Percentiles rank a stretch among this genome's conserved stretches.
Evolutionary conservation across 768 basidiomycete species (phyloP).

Genomic region (Plicaturopsis crispa): DNA sequence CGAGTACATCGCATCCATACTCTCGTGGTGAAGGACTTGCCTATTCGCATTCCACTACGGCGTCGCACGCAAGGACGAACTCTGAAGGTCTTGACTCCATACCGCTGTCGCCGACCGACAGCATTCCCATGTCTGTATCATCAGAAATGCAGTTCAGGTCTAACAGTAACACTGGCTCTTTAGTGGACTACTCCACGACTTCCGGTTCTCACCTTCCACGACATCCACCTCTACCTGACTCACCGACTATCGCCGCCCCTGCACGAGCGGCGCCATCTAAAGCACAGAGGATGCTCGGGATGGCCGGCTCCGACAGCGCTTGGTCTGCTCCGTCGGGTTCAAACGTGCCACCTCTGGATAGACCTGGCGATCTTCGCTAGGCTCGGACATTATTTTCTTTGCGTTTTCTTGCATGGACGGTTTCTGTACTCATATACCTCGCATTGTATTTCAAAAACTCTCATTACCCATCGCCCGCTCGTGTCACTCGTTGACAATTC

Average conservation of each 20-base stretch:
- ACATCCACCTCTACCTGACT: constrained; percentile 8
- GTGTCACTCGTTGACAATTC: too few species aligned
- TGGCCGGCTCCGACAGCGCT: background rate
- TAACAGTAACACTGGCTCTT: constrained; percentile 29
- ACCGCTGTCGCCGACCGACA: constrained; percentile 46
- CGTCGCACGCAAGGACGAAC: constrained; percentile 12
- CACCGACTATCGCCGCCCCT: background rate
- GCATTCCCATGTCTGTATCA: constrained; percentile 49
- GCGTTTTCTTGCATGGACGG: background rate
- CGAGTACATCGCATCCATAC: constrained; percentile 7
- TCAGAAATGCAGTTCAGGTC: constrained; percentile 42
- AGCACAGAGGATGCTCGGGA: background rate
- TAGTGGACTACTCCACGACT: background rate
- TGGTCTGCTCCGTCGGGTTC: constrained; percentile 1
- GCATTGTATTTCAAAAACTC: too few species aligned
- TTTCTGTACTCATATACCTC: too few species aligned
- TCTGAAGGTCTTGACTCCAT: constrained; percentile 21
- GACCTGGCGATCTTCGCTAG: background rate
- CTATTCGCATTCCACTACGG: constrained; percentile 11
- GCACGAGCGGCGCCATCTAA: background rate
- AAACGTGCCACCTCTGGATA: constrained; percentile 3
- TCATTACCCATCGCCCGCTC: too few species aligned
- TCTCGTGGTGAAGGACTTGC: constrained; percentile 11
- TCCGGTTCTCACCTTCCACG: constrained; percentile 5
- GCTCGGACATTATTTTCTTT: background rate